Conservation (phyloP, 1,139 yeast species). For the Candida sp. region DNA sequence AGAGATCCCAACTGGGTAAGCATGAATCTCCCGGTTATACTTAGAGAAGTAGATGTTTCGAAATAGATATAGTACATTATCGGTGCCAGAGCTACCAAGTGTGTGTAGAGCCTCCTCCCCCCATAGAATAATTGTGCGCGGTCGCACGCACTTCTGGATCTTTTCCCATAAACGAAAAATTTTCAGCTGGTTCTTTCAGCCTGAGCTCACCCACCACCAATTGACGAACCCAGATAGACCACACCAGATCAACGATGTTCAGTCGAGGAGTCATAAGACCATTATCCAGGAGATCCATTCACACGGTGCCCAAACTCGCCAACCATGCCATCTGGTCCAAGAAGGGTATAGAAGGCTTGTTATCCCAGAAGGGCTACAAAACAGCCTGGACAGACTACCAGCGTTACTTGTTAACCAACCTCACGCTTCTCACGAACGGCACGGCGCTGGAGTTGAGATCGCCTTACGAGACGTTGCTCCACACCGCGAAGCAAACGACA, state of each 20-base stretch:
- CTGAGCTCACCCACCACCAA: neutral
- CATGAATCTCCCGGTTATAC: constrained; percentile 53
- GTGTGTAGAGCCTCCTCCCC: neutral
- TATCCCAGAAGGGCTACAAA: constrained; percentile 68
- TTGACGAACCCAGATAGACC: neutral
- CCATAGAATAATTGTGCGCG: neutral
- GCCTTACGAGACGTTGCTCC: constrained; percentile 78
- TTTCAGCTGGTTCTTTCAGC: too few relatives aligned
- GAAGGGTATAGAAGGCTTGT: constrained; percentile 73
- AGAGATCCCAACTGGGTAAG: constrained; percentile 89
- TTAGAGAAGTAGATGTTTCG: constrained; percentile 11
- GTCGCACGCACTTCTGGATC: neutral
- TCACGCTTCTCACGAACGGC: constrained; percentile 77
- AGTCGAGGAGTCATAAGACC: constrained; percentile 5
- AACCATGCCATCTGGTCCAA: constrained; percentile 28
- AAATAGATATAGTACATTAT: neutral
- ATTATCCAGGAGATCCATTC: constrained; percentile 41
- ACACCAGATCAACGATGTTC: neutral
- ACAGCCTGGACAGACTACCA: constrained; percentile 87
- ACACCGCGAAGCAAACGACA: constrained; percentile 72
- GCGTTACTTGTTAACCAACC: constrained; percentile 63
- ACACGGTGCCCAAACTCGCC: constrained; percentile 66
- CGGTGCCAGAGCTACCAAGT: neutral
- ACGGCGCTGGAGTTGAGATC: constrained; percentile 79
- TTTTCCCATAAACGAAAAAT: neutral